These are phyloP conservation scores for Oryza meridionalis DNA, from an alignment of 176 grass and related monocot species.

Conservation along the genomic window DNA sequence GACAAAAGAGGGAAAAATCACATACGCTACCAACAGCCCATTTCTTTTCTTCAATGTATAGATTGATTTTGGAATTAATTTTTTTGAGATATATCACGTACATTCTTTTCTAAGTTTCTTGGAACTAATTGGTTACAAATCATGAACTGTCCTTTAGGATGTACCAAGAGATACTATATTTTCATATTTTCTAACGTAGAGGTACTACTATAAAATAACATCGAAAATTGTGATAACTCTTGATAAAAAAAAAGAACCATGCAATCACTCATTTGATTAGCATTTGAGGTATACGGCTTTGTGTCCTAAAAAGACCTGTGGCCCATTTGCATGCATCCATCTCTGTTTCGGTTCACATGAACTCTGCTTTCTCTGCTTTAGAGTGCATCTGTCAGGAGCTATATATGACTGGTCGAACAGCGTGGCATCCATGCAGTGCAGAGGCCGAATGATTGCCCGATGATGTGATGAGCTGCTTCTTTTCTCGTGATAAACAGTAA, in stretches of 20 bases:
- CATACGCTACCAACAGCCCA: no score
- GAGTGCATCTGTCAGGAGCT: background rate
- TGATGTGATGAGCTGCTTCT: slow-evolving; percentile 22
- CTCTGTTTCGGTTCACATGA: background rate
- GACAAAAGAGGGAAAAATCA: no score
- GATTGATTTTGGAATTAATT: no score
- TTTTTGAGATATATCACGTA: no score
- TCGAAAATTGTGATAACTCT: background rate
- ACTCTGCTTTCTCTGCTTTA: background rate
- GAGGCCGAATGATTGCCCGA: slow-evolving; percentile 37
- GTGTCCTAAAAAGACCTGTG: background rate
- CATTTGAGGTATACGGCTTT: background rate
- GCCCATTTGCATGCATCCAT: background rate
- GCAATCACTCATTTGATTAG: background rate
- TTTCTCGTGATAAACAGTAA: background rate
- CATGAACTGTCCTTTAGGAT: no score
- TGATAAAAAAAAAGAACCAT: background rate
- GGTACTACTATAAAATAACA: no score
- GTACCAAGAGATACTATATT: no score
- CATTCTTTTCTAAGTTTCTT: no score
- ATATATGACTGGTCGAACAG: background rate
- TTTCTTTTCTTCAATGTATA: no score
- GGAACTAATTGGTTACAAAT: no score
- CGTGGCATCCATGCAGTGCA: background rate
- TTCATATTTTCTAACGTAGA: no score